Conservation (phyloP, 345 rosid species). For the Geranium brycei region DNA sequence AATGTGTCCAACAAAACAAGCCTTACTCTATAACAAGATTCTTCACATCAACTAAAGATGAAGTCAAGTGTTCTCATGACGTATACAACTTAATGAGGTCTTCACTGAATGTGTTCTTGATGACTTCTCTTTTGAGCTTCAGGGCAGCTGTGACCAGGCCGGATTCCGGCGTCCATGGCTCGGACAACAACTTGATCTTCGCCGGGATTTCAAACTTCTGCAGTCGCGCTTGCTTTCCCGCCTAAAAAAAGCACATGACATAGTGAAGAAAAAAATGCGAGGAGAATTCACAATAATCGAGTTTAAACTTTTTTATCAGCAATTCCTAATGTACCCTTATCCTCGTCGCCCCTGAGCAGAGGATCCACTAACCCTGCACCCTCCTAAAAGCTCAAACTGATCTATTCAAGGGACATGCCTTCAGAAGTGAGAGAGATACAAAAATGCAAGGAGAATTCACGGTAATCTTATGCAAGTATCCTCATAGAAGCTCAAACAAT, state of each 20-base stretch:
- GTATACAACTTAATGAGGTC: slow-evolving; percentile 7
- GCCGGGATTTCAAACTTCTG: slow-evolving; percentile 8
- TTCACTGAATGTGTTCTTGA: slow-evolving; percentile 3
- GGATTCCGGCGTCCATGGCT: slow-evolving; percentile 10
- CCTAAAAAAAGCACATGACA: not conserved
- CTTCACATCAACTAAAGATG: not conserved
- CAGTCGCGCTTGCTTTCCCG: not conserved
- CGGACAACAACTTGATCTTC: slow-evolving; percentile 5
- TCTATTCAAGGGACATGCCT: not conserved
- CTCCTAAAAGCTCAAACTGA: too few relatives aligned
- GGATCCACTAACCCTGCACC: too few relatives aligned
- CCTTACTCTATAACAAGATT: too few relatives aligned
- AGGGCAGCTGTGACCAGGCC: slow-evolving; percentile 11
- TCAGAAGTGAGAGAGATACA: not conserved
- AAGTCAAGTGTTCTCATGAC: not conserved
- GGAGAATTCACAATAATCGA: too few relatives aligned
- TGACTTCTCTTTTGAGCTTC: slow-evolving; percentile 8
- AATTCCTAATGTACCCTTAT: too few relatives aligned
- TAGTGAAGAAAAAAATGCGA: too few relatives aligned
- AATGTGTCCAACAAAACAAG: too few relatives aligned
- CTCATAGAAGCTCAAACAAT: too few relatives aligned
- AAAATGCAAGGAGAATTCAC: too few relatives aligned
- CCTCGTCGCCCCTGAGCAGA: too few relatives aligned
- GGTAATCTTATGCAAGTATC: too few relatives aligned
- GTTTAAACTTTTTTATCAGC: too few relatives aligned